phyloP scores from a whole-genome alignment of 2,329 filamentous ascomycete species.

The Aspergillus quadricinctus region DNA sequence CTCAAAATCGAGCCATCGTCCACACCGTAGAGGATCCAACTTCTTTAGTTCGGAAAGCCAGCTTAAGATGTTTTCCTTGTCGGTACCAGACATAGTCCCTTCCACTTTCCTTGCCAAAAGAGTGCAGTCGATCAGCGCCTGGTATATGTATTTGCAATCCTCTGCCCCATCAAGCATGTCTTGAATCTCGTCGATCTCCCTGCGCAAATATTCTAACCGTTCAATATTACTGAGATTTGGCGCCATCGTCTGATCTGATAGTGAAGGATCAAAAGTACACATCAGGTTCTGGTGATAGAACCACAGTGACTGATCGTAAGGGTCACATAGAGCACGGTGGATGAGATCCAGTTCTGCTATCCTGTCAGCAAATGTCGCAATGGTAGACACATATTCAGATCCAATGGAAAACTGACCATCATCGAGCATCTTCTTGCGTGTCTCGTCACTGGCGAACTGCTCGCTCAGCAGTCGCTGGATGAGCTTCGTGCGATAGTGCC shows the following conservation, averaged over 20 bases:
- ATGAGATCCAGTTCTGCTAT: slow-evolving; percentile 67
- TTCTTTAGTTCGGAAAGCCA: slow-evolving; percentile 65
- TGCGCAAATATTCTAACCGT: slow-evolving; percentile 60
- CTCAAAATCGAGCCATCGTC: slow-evolving; percentile 71
- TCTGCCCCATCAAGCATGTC: slow-evolving; percentile 62
- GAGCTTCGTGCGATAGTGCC: slow-evolving; percentile 84
- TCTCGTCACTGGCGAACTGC: slow-evolving; percentile 58
- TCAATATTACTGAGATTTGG: slow-evolving; percentile 59
- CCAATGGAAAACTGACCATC: slow-evolving; percentile 47
- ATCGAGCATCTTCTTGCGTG: slow-evolving; percentile 67
- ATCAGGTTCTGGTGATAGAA: slow-evolving; percentile 92
- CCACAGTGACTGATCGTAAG: slow-evolving; percentile 94
- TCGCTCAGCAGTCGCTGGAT: slow-evolving; percentile 73
- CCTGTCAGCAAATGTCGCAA: slow-evolving; percentile 2
- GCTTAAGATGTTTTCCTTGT: slow-evolving; percentile 42
- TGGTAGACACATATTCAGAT: background rate
- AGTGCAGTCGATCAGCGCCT: slow-evolving; percentile 74
- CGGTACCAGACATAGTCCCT: slow-evolving; percentile 44
- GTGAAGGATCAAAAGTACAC: slow-evolving; percentile 57
- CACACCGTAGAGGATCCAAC: slow-evolving; percentile 69
- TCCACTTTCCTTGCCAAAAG: slow-evolving; percentile 51
- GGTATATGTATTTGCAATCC: slow-evolving; percentile 84
- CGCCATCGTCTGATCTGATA: slow-evolving; percentile 55
- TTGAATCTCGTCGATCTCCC: slow-evolving; percentile 70
- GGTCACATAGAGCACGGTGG: slow-evolving; percentile 76